Conservation (phyloP, 345 rosid species). For the Litchi chinensis region DNA sequence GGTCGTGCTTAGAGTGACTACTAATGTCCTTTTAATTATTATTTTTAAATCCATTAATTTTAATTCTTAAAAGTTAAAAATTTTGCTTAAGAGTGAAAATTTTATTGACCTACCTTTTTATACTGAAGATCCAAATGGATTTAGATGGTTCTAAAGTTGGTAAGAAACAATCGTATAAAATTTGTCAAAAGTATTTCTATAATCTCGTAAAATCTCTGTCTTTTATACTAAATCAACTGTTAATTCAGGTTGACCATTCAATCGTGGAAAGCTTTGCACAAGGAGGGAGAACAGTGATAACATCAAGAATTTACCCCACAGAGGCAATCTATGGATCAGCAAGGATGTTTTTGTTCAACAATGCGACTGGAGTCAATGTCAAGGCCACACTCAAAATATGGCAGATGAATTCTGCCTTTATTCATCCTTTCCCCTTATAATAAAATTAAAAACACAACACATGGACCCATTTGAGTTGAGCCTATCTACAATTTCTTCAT, state of each 20-base stretch:
- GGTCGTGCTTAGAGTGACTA: no score
- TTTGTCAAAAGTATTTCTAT: no score
- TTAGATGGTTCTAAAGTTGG: no score
- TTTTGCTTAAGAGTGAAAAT: no score
- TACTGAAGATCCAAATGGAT: no score
- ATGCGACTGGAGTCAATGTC: constrained; percentile 70
- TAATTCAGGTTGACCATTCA: constrained; percentile 84
- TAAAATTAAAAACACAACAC: background rate
- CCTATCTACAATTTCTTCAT: background rate
- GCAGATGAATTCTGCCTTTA: constrained; percentile 79
- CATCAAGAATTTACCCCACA: constrained; percentile 88
- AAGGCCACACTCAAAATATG: constrained; percentile 74
- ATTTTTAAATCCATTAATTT: no score
- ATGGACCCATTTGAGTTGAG: background rate
- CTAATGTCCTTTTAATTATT: no score
- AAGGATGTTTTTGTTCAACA: constrained; percentile 76
- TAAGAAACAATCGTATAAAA: no score
- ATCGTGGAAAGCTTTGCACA: constrained; percentile 85
- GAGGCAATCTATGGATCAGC: constrained; percentile 85
- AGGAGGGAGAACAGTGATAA: constrained; percentile 81
- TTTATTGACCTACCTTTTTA: no score
- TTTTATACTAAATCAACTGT: no score
- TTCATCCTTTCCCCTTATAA: constrained; percentile 54
- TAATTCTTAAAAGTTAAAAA: no score
- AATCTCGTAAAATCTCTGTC: background rate